Percentiles rank a stretch among this genome's conserved stretches.
phyloP scores from a whole-genome alignment of 257 asterid genomes.

The Lantana camara region DNA sequence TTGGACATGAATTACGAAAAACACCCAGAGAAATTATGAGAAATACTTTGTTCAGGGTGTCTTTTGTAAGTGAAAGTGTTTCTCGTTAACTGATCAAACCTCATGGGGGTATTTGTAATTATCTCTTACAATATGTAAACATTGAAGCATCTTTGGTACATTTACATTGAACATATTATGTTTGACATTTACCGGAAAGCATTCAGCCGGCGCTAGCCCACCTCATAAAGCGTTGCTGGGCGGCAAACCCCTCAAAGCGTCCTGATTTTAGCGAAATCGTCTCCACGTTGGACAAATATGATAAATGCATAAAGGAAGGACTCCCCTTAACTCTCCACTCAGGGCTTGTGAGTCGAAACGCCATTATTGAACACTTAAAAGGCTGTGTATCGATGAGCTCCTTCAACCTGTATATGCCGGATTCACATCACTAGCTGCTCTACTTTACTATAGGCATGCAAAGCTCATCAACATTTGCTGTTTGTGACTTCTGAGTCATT shows the following conservation, averaged over 20 bases:
- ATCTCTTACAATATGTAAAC: not conserved
- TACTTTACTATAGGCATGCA: constrained; percentile 20
- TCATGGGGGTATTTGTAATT: no score
- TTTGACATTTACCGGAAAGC: constrained; percentile 64
- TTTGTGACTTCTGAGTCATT: constrained; percentile 9
- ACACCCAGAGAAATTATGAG: no score
- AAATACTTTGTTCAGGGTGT: no score
- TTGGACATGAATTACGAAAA: no score
- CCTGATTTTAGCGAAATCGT: constrained; percentile 84
- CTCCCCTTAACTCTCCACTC: constrained; percentile 76
- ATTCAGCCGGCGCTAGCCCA: constrained; percentile 86
- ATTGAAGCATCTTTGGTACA: no score
- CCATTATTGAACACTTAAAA: constrained; percentile 69
- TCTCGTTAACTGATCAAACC: no score
- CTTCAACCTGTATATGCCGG: constrained; percentile 64
- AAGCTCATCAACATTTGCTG: constrained; percentile 27
- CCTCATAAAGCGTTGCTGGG: constrained; percentile 90
- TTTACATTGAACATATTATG: no score
- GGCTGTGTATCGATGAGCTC: constrained; percentile 55
- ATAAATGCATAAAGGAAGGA: constrained; percentile 81
- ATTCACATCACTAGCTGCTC: constrained; percentile 18
- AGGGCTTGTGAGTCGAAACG: constrained; percentile 55
- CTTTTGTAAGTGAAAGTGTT: no score
- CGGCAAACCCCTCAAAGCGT: constrained; percentile 76
- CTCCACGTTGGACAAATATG: constrained; percentile 66